Conservation (phyloP, 768 basidiomycete genomes). For the Lactifluus volemus region DNA sequence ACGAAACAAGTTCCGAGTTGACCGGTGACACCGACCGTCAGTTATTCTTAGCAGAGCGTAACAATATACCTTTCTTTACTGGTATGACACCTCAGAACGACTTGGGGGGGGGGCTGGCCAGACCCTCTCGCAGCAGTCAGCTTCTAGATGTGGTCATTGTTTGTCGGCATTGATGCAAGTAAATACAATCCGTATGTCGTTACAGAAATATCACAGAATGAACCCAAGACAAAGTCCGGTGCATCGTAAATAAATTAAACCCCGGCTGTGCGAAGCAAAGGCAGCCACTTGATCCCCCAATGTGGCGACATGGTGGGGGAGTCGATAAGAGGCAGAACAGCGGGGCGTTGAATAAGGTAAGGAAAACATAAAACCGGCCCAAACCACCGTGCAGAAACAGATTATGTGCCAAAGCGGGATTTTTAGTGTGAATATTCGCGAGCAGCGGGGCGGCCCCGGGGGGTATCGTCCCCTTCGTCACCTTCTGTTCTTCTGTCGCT, state of each 20-base stretch:
- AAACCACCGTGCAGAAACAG: neutral
- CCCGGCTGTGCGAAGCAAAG: neutral
- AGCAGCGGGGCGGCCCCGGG: conserved; percentile 4
- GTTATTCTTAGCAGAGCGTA: neutral
- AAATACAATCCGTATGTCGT: neutral
- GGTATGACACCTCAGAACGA: neutral
- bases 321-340: neutral
- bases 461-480: neutral
- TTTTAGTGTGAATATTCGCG: conserved; percentile 5
- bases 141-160: neutral
- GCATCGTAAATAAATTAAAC: neutral
- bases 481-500: neutral
- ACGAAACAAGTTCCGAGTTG: neutral
- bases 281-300: neutral
- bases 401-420: neutral
- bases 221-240: neutral
- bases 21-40: neutral
- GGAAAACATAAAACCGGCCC: neutral
- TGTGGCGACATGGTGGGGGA: neutral
- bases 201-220: conserved; percentile 3
- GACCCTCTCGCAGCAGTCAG: neutral
- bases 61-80: neutral
- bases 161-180: neutral
- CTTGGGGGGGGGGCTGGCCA: neutral
- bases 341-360: neutral